Percentiles rank a stretch among this genome's conserved stretches.
Evolutionary conservation across 176 grass and related monocot species (phyloP).

Genomic region (Panicum miliaceum): DNA sequence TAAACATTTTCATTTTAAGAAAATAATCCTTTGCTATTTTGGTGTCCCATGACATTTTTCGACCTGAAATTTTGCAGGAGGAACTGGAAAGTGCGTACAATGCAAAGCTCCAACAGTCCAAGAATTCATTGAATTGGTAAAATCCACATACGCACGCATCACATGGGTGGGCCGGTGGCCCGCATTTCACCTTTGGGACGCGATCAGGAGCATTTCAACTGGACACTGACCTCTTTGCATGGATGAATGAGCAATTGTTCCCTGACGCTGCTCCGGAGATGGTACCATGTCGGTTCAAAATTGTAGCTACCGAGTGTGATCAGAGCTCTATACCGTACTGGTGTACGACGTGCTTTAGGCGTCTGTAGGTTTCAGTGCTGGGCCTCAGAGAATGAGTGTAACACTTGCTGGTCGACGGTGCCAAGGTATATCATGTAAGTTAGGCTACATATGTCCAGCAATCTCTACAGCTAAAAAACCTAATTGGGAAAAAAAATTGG

Average conservation of each 20-base stretch:
- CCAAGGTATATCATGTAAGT: not conserved
- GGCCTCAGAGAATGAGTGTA: not conserved
- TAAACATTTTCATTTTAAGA: not conserved
- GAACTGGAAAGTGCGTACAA: slow-evolving; percentile 75
- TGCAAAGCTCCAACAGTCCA: slow-evolving; percentile 70
- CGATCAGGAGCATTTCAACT: not conserved
- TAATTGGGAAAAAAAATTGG: too few relatives aligned
- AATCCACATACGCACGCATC: not conserved
- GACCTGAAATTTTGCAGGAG: slow-evolving; percentile 53
- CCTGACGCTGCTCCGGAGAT: not conserved
- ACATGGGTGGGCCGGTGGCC: too few relatives aligned
- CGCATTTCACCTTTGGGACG: not conserved
- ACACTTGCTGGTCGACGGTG: not conserved
- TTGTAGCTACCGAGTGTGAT: not conserved
- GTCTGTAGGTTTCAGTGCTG: not conserved
- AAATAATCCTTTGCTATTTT: not conserved
- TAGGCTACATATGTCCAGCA: not conserved
- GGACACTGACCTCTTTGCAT: not conserved
- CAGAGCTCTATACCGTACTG: not conserved
- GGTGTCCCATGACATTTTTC: not conserved
- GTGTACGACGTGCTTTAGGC: not conserved
- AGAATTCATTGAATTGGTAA: slow-evolving; percentile 74
- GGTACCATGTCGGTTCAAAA: not conserved
- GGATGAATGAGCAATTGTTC: not conserved
- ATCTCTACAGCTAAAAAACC: not conserved